Base-by-base conservation (phyloP, 345 rosid genomes). In the Melastoma malabathricum region DNA sequence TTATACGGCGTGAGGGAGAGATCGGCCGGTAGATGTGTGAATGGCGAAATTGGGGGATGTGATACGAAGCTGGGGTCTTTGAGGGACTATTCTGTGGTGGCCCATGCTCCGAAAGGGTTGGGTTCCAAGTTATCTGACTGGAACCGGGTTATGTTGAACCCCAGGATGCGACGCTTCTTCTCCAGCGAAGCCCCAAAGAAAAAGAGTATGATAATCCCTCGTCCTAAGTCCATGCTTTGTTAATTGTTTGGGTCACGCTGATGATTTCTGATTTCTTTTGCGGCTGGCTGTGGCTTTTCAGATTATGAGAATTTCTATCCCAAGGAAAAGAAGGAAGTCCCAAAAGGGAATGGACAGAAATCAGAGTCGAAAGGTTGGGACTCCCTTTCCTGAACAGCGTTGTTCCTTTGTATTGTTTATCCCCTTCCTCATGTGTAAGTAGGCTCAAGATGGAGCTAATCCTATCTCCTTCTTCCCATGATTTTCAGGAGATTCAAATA, bases 251-350 rank as follows among this genome's bases (percentile, higher is more conserved):
- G 41, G 41, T 1, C 12, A 34, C 41, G 2, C 41, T 8, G 41
- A 34, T 34, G 41, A 22, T 31, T 18, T 4, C 41, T 13, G 23
- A 41, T 34, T 39, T 27, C 15, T 41, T 51, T 43, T 16, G n/a
- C 15, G 54, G 39, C 19, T 27, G 54, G 9, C n/a, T 51, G 12
- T 51, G 15, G 55, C 15, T 15, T 34, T 44, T 47, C 75, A 88
- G 98, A 92, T 72, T 84, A 79, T 69, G 97, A 84, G 72, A 87
- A 79, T 46, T 92, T 77, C 61, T 79, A 66, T 51, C 97, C 94
- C 0, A 84, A 92, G 74, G 97, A 70, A 43, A 76, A 75, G 71
- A 87, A 92, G 76, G 88, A 82, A 73, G 62, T 56, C 34, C 90
- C 97, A 0, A 82, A 87, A 72, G 81, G 70, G 62, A 63, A 76